These are phyloP conservation scores for Ramaria sp. DNA, from an alignment of 768 basidiomycete species.

Conservation along the genomic window DNA sequence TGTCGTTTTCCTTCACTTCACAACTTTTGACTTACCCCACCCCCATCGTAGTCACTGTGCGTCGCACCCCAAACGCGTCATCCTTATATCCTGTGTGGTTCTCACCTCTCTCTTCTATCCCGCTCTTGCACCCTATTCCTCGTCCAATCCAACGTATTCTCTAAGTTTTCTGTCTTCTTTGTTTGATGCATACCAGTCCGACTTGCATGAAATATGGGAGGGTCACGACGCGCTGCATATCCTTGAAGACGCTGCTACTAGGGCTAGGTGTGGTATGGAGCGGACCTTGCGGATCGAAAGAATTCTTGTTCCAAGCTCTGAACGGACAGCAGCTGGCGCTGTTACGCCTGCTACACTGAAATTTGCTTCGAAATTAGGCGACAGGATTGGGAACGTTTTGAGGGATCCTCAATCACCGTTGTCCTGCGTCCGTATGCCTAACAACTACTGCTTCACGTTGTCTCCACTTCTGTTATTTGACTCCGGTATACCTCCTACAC, in stretches of 20 bases:
- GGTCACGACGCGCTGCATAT: slow-evolving; percentile 50
- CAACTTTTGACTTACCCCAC: neutral
- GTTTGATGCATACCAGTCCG: slow-evolving; percentile 30
- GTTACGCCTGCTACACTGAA: slow-evolving; percentile 52
- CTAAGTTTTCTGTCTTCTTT: slow-evolving; percentile 38
- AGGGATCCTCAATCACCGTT: neutral
- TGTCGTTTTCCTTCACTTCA: slow-evolving; percentile 14
- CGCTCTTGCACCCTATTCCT: slow-evolving; percentile 76
- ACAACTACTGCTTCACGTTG: slow-evolving; percentile 3
- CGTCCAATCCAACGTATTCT: slow-evolving; percentile 51
- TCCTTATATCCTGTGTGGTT: slow-evolving; percentile 78
- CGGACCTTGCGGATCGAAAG: slow-evolving; percentile 69
- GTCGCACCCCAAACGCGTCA: slow-evolving; percentile 81
- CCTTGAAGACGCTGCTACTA: slow-evolving; percentile 52
- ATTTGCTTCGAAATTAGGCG: slow-evolving; percentile 56
- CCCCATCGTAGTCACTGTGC: slow-evolving; percentile 59
- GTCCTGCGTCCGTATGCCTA: neutral
- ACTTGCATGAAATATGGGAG: slow-evolving; percentile 65
- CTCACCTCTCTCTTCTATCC: slow-evolving; percentile 87
- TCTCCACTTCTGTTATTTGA: slow-evolving; percentile 1
- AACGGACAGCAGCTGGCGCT: slow-evolving; percentile 36
- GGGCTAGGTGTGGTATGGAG: slow-evolving; percentile 59
- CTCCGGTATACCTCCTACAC: neutral
- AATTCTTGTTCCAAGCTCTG: slow-evolving; percentile 53
- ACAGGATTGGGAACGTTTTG: slow-evolving; percentile 30